Evolutionary conservation across 176 grass and related monocot species (phyloP).

Genomic region (Bromus sterilis): DNA sequence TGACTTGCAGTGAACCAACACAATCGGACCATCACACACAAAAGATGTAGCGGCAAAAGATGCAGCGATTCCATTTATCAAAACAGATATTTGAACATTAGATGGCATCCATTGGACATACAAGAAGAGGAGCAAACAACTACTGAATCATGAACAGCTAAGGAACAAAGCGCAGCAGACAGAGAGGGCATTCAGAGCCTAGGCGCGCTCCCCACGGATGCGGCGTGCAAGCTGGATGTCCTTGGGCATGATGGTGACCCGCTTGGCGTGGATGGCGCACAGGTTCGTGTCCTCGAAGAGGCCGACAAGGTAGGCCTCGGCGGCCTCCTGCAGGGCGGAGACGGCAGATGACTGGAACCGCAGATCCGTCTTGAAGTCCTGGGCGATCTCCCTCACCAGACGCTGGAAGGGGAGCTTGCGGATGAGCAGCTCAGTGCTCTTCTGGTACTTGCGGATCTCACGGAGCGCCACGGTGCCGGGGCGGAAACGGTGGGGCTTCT

Average conservation of each 20-base stretch:
- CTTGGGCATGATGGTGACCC: constrained; percentile 78
- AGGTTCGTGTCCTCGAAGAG: constrained; percentile 78
- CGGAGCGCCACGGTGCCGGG: constrained; percentile 52
- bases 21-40: no score
- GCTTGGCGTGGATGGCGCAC: constrained; percentile 73
- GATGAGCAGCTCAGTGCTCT: constrained; percentile 64
- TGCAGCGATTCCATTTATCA: no score
- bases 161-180: no score
- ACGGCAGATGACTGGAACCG: constrained; percentile 58
- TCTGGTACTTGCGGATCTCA: constrained; percentile 70
- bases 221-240: constrained; percentile 58
- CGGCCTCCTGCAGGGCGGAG: constrained; percentile 57
- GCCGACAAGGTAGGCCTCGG: constrained; percentile 53
- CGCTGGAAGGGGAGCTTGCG: constrained; percentile 66
- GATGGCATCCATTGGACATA: no score
- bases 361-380: constrained; percentile 74
- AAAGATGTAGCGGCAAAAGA: no score
- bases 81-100: no score
- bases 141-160: no score
- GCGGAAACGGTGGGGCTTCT: constrained; percentile 67
- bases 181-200: no score
- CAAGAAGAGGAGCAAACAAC: no score
- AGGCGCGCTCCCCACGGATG: no score
- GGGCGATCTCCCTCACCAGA: constrained; percentile 50
- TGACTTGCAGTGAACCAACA: no score